These are phyloP conservation scores for Nitzschia sp. DNA, from an alignment of 108 stramenopile species.

Conservation along the genomic window DNA sequence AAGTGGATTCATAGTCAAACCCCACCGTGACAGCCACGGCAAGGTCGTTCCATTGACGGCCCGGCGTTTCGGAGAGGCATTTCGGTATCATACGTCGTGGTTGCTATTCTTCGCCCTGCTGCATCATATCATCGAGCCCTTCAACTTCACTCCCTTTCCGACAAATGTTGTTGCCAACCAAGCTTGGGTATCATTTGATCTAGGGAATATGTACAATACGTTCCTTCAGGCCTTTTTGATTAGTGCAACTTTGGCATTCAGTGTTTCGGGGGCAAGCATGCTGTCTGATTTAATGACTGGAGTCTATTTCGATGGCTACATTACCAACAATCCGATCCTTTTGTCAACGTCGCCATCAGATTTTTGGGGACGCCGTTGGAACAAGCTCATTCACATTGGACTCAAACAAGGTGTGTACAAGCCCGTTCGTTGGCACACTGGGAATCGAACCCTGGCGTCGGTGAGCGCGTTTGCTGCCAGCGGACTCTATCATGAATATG, in stretches of 20 bases:
- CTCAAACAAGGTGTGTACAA: constrained; percentile 78
- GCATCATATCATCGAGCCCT: not conserved
- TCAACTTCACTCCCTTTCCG: constrained; percentile 3
- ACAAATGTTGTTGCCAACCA: not conserved
- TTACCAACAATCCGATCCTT: constrained; percentile 54
- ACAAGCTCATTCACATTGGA: constrained; percentile 57
- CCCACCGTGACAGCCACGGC: constrained; percentile 1
- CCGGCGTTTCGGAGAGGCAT: not conserved
- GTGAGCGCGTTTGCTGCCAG: constrained; percentile 62
- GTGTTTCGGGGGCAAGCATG: not conserved
- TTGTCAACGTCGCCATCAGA: constrained; percentile 56
- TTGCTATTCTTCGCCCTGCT: not conserved
- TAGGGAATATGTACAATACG: constrained; percentile 4
- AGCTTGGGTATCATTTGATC: not conserved
- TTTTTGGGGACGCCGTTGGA: constrained; percentile 83
- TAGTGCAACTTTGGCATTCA: constrained; percentile 2
- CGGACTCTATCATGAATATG: constrained; percentile 72
- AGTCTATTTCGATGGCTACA: constrained; percentile 9
- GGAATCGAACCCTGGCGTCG: constrained; percentile 33
- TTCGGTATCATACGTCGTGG: constrained; percentile 4
- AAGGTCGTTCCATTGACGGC: not conserved
- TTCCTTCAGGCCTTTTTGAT: constrained; percentile 9
- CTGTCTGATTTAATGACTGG: constrained; percentile 4
- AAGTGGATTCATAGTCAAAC: constrained; percentile 10
- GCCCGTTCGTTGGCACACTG: constrained; percentile 44